A percentile compares a stretch with the other conserved stretches of the same genome.
phyloP scores from a whole-genome alignment of 2,329 filamentous ascomycete genomes.

The Hymenoscyphus fraxineus region DNA sequence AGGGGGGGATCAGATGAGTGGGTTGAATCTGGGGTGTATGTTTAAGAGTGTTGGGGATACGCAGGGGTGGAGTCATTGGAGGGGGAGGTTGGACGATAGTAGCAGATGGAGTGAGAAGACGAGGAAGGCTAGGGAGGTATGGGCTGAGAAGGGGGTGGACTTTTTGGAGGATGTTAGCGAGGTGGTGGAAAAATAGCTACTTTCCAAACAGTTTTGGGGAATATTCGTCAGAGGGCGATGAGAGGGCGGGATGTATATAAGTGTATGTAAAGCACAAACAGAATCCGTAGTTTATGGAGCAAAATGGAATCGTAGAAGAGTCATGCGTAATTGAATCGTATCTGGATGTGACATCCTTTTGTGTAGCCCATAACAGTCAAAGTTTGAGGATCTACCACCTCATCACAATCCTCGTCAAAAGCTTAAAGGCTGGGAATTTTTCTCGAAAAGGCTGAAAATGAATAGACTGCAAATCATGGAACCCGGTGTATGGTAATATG shows the following conservation, averaged over 20 bases:
- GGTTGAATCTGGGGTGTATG: slow-evolving; percentile 31
- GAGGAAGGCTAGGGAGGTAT: not conserved
- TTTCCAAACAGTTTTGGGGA: no score
- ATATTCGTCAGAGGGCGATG: no score
- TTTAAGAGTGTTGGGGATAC: slow-evolving; percentile 22
- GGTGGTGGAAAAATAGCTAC: no score
- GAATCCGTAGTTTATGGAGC: no score
- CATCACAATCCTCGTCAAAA: not conserved
- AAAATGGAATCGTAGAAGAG: no score
- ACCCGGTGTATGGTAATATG: not conserved
- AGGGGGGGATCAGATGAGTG: slow-evolving; percentile 27
- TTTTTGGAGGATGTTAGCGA: not conserved
- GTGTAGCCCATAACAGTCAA: no score
- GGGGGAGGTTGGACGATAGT: slow-evolving; percentile 18
- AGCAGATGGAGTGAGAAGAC: not conserved
- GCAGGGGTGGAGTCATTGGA: slow-evolving; percentile 24
- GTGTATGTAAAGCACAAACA: no score
- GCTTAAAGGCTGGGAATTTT: slow-evolving; percentile 6
- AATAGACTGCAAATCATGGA: not conserved
- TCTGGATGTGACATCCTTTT: no score
- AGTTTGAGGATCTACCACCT: no score
- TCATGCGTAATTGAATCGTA: no score
- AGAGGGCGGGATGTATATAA: no score
- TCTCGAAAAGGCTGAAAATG: slow-evolving; percentile 14
- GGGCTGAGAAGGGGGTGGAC: not conserved